phyloP scores from a whole-genome alignment of 2,329 filamentous ascomycete genomes.

The Aschersonia sp. region DNA sequence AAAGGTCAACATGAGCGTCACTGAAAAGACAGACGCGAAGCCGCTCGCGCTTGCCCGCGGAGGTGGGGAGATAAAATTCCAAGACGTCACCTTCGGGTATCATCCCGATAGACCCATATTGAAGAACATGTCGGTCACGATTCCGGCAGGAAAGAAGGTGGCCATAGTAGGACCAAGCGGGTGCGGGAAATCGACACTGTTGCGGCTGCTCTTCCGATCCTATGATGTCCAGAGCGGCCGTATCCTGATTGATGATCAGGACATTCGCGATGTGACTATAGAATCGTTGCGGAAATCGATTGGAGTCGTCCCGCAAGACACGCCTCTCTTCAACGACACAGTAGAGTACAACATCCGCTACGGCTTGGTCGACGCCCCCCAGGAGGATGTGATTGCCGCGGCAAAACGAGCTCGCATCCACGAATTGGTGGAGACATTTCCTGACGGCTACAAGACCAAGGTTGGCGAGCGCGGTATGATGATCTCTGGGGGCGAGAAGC shows the following conservation, averaged over 20 bases:
- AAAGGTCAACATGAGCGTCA: conserved; percentile 83
- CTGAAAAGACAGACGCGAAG: conserved; percentile 60
- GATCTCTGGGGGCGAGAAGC: conserved; percentile 92
- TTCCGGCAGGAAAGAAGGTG: conserved; percentile 90
- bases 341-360: conserved; percentile 95
- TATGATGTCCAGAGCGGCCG: conserved; percentile 79
- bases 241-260: conserved; percentile 85
- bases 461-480: conserved; percentile 92
- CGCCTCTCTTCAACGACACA: conserved; percentile 90
- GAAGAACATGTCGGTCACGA: conserved; percentile 69
- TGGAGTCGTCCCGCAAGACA: conserved; percentile 93
- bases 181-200: conserved; percentile 88
- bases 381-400: conserved; percentile 60
- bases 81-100: conserved; percentile 92
- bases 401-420: conserved; percentile 76
- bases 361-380: conserved; percentile 62
- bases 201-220: conserved; percentile 82
- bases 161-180: conserved; percentile 91
- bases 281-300: conserved; percentile 76
- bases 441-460: conserved; percentile 78
- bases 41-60: conserved; percentile 58
- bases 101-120: conserved; percentile 76
- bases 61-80: conserved; percentile 72
- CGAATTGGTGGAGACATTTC: conserved; percentile 64
- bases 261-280: conserved; percentile 68